Conservation (phyloP, 257 asterid species). For the Lantana camara region DNA sequence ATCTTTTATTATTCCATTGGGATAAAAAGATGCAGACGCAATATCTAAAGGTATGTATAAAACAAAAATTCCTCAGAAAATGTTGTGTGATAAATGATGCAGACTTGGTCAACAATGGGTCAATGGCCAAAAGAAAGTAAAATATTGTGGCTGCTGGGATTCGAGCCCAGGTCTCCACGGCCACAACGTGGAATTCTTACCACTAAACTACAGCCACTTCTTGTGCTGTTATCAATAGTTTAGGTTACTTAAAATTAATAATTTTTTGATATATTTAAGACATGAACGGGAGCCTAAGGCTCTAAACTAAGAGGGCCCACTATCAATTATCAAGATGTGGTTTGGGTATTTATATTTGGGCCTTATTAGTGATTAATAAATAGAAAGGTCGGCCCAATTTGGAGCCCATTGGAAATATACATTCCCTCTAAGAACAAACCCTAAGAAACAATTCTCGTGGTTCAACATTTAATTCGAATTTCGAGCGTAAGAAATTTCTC, state of each 20-base stretch:
- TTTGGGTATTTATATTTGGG: not conserved
- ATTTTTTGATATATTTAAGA: too few relatives aligned
- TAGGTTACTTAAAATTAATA: too few relatives aligned
- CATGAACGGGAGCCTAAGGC: not conserved
- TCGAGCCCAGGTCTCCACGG: slow-evolving; percentile 99
- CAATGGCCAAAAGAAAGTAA: not conserved
- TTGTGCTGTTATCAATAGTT: too few relatives aligned
- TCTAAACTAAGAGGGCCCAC: not conserved
- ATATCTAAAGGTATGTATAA: too few relatives aligned
- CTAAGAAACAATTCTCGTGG: slow-evolving; percentile 9
- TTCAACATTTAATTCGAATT: not conserved
- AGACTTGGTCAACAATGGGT: too few relatives aligned
- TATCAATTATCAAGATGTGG: too few relatives aligned
- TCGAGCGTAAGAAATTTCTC: not conserved
- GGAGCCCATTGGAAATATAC: not conserved
- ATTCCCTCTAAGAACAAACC: slow-evolving; percentile 7
- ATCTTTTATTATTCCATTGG: not conserved
- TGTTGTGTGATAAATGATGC: too few relatives aligned
- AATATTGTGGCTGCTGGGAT: slow-evolving; percentile 99
- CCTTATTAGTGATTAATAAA: not conserved
- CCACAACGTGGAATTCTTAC: slow-evolving; percentile 99
- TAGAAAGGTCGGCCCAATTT: not conserved
- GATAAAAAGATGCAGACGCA: not conserved
- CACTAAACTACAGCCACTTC: slow-evolving; percentile 96
- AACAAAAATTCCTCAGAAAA: too few relatives aligned